Evolutionary conservation across 371 early-diverging fungal genomes (phyloP).

Genomic region (Entomophthora muscae): DNA sequence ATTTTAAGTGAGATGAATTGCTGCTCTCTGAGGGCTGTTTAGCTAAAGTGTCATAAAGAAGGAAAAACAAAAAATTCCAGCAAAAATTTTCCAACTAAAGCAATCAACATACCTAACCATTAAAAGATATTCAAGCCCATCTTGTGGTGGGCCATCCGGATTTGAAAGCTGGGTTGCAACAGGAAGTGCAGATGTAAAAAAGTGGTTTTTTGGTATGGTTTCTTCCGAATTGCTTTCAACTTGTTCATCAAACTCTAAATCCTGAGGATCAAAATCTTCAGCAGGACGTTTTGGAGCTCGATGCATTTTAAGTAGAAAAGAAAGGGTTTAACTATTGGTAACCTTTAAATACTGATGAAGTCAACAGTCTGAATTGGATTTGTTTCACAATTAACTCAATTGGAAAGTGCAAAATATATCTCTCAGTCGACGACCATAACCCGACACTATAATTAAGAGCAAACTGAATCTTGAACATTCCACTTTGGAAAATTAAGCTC

Average conservation of each 20-base stretch:
- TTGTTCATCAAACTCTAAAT: neutral
- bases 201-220: neutral
- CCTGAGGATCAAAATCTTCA: neutral
- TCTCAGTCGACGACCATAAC: no score
- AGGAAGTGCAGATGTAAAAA: neutral
- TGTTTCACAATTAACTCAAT: no score
- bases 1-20: neutral
- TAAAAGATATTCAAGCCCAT: conserved; percentile 2
- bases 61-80: neutral
- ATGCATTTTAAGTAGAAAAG: no score
- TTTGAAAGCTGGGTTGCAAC: neutral
- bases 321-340: no score
- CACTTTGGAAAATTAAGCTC: no score
- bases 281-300: neutral
- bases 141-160: conserved; percentile 3
- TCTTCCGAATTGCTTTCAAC: neutral
- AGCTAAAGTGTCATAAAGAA: neutral
- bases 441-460: no score
- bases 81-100: neutral
- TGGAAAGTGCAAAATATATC: no score
- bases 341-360: no score
- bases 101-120: conserved; percentile 7
- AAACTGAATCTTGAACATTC: no score
- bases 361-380: no score
- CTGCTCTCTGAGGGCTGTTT: neutral